Conservation (phyloP, 305 asterid genomes). For the Fraxinus sp. region DNA sequence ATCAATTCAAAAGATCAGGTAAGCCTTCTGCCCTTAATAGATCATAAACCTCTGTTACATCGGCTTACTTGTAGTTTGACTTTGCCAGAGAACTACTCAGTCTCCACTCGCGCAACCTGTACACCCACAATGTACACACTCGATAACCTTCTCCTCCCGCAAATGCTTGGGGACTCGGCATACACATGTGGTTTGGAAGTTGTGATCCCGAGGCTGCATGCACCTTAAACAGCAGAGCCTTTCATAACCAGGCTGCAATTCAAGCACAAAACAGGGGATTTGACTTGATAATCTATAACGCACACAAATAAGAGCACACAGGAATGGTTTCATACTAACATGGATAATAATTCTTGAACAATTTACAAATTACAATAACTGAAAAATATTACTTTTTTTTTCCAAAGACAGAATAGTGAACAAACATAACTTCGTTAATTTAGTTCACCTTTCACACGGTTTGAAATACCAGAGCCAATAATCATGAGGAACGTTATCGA, state of each 20-base stretch:
- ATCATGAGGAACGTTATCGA: neutral
- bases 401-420: neutral
- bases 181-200: constrained; percentile 80
- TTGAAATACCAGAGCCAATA: neutral
- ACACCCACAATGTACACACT: constrained; percentile 87
- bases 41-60: neutral
- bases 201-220: constrained; percentile 86
- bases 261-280: constrained; percentile 8
- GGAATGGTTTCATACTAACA: neutral
- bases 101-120: constrained; percentile 88
- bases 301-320: neutral
- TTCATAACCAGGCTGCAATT: constrained; percentile 85
- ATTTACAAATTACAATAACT: neutral
- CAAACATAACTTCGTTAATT: neutral
- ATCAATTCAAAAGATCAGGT: neutral
- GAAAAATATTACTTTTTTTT: neutral
- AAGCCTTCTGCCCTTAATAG: neutral
- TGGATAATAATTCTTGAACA: neutral
- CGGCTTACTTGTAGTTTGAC: neutral
- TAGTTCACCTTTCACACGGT: neutral
- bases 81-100: constrained; percentile 28
- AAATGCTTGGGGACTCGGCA: constrained; percentile 89
- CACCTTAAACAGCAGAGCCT: constrained; percentile 89
- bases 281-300: neutral
- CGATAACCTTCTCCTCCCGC: constrained; percentile 80